Base-by-base conservation (phyloP, 306 rosid species). In the Begonia fuchsioides region DNA sequence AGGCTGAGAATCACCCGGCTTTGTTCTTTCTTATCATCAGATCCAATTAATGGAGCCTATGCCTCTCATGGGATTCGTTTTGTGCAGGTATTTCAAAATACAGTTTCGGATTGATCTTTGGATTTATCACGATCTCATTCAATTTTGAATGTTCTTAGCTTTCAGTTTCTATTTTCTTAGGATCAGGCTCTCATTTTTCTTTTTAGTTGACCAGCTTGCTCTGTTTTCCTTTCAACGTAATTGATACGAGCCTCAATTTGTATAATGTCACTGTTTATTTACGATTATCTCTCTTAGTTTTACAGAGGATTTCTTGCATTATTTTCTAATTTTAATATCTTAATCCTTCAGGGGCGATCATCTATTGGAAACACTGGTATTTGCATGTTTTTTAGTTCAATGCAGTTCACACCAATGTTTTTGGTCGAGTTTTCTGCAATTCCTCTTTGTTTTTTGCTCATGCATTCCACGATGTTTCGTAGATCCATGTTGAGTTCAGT, bases 401-500 rank as follows among this genome's bases (percentile, higher is more conserved):
- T 9, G 15, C 45, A 39, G 55, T 64, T 43, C 16, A 41, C 58
- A 39, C 86, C 93, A 12, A 44, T 78, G 66, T 80, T 87, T 61
- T 64, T 60, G 48, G 65, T 87, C 47, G 83, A 83, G 65, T 83
- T 77, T 65, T 73, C 96, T 41, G 88, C 94, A 6, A 46, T 78
- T 68, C 96, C 96, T 64, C 53, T 38, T 13, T 73, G 67, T 68
- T 87, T 77, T 54, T 55, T 56, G 66, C 14, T 26, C 56, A 58
- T 80, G 76, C 80, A 74, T 53, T 65, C 60, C 53, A 16, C 39
- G 15, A 52, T 77, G 60, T 47, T 55, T 54, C 58, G 69, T 12
- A 76, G 69, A 66, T 70, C 54, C 26, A 32, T 50, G 43, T 52
- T 49, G 47, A 65, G 47, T 61, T 66, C 68, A 32, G 17, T 39